Percentiles rank a stretch among this genome's conserved stretches.
Conservation (phyloP, 2,329 filamentous ascomycete genomes). For the Talaromyces verruculosus region DNA sequence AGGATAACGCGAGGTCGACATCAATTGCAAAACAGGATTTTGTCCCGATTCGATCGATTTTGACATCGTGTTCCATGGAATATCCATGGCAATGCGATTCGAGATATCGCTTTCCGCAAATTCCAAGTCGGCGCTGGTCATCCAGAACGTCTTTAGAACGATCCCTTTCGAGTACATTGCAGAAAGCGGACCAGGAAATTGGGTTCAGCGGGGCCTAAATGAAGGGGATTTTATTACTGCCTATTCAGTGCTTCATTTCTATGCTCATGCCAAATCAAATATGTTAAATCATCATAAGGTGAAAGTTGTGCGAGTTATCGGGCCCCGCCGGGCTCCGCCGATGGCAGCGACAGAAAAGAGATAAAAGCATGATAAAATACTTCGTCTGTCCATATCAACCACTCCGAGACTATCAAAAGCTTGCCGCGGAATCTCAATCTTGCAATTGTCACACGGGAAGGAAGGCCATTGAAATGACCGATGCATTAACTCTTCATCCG, state of each 20-base stretch:
- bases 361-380: background rate
- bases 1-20: background rate
- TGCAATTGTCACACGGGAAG: background rate
- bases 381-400: background rate
- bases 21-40: background rate
- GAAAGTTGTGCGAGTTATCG: background rate
- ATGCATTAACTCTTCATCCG: slow-evolving; percentile 11
- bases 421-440: background rate
- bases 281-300: background rate
- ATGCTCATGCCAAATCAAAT: background rate
- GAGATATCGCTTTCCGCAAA: background rate
- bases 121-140: background rate
- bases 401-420: background rate
- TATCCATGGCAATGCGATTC: background rate
- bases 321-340: background rate
- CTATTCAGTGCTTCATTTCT: background rate
- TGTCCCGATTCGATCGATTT: background rate
- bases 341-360: background rate
- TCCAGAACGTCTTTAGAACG: background rate
- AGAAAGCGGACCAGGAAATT: background rate
- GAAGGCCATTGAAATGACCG: slow-evolving; percentile 5
- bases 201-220: background rate
- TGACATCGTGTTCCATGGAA: background rate
- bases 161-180: background rate
- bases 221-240: background rate